Conservation (phyloP, 2,329 filamentous ascomycete genomes). For the Fusarium mangiferae region DNA sequence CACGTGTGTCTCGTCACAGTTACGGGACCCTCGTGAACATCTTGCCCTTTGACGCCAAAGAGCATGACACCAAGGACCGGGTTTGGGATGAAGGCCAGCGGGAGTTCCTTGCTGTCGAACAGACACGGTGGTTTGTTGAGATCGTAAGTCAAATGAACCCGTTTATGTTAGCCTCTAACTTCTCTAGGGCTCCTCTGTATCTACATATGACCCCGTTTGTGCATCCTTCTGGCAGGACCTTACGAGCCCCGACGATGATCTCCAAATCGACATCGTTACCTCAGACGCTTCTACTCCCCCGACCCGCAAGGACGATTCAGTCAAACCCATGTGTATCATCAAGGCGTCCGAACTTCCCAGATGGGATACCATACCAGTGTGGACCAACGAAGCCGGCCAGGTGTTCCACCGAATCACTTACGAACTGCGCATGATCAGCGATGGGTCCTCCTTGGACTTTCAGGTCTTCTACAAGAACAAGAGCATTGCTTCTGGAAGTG, state of each 20-base stretch:
- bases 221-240: slow-evolving; percentile 25
- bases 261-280: slow-evolving; percentile 21
- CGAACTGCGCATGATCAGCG: slow-evolving; percentile 38
- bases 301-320: neutral
- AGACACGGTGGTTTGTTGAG: slow-evolving; percentile 47
- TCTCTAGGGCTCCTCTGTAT: slow-evolving; percentile 31
- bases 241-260: neutral
- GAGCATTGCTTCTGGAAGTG: slow-evolving; percentile 34
- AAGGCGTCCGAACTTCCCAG: slow-evolving; percentile 18
- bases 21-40: slow-evolving; percentile 40
- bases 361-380: slow-evolving; percentile 21
- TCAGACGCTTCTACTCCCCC: slow-evolving; percentile 26
- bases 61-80: slow-evolving; percentile 36
- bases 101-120: slow-evolving; percentile 33
- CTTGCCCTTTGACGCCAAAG: slow-evolving; percentile 12
- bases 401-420: slow-evolving; percentile 28
- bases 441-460: slow-evolving; percentile 43
- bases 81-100: slow-evolving; percentile 18
- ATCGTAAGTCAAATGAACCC: slow-evolving; percentile 19
- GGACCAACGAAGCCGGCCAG: slow-evolving; percentile 24
- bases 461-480: slow-evolving; percentile 29
- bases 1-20: slow-evolving; percentile 44
- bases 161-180: neutral
- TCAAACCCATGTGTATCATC: slow-evolving; percentile 35
- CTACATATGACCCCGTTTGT: neutral